Conservation (phyloP, 257 asterid species). For the Capsicum pubescens region DNA sequence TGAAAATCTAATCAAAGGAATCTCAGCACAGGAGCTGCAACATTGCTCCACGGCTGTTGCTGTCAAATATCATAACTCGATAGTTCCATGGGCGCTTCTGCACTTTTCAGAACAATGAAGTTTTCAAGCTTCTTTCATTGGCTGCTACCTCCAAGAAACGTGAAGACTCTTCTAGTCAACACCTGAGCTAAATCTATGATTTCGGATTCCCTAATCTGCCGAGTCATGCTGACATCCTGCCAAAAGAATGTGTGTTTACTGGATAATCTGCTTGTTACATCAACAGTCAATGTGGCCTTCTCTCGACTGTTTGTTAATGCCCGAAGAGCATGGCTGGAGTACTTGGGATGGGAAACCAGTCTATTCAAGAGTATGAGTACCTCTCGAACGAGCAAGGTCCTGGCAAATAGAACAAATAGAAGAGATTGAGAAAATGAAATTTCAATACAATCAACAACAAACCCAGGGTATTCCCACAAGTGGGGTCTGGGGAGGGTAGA, state of each 20-base stretch:
- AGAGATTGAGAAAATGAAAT: conserved; percentile 15
- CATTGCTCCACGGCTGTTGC: conserved; percentile 3
- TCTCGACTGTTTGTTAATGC: conserved; percentile 67
- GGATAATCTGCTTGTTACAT: conserved; percentile 68
- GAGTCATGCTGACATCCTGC: conserved; percentile 54
- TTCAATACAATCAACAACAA: not conserved
- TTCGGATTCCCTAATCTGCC: conserved; percentile 66
- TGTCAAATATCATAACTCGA: conserved; percentile 8
- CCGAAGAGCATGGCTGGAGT: conserved; percentile 58
- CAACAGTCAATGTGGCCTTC: conserved; percentile 60
- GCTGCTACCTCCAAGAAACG: conserved; percentile 60
- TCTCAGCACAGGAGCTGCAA: conserved; percentile 24
- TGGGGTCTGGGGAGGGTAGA: no score
- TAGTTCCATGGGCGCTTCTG: conserved; percentile 9
- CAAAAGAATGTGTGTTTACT: conserved; percentile 52
- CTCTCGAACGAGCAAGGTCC: conserved; percentile 79
- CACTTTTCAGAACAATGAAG: not conserved
- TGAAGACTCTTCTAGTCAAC: conserved; percentile 71
- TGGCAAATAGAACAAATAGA: conserved; percentile 38
- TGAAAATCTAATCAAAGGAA: not conserved
- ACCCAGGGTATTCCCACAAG: no score
- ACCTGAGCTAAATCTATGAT: conserved; percentile 72
- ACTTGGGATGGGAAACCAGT: conserved; percentile 84
- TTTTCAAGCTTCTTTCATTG: conserved; percentile 43
- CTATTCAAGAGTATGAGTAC: conserved; percentile 87